Evolutionary conservation across 345 rosid genomes (phyloP).

Genomic region (Moricandia arvensis): DNA sequence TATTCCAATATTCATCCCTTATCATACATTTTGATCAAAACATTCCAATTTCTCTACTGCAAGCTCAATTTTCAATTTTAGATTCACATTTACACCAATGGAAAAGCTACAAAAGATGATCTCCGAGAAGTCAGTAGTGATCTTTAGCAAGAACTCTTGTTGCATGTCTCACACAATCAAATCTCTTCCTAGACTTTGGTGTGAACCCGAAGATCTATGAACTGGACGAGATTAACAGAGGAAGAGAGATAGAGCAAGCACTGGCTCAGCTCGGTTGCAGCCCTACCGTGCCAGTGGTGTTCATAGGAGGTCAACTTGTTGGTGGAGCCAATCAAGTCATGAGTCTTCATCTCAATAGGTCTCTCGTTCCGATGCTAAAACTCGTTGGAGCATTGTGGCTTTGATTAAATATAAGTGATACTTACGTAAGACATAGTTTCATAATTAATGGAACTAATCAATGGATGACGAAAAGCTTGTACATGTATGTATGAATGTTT

Average conservation of each 20-base stretch:
- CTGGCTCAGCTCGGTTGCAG: slow-evolving; percentile 63
- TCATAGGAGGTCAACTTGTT: slow-evolving; percentile 76
- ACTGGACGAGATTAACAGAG: slow-evolving; percentile 63
- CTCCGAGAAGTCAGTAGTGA: slow-evolving; percentile 73
- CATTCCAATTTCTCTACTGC: not conserved
- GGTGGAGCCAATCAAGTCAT: slow-evolving; percentile 58
- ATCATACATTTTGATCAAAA: not conserved
- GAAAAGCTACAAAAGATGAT: slow-evolving; percentile 53
- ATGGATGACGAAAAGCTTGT: not conserved
- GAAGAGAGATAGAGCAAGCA: slow-evolving; percentile 73
- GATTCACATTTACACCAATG: slow-evolving; percentile 36
- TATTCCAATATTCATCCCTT: not conserved
- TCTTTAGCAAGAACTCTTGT: slow-evolving; percentile 72
- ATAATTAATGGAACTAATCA: not conserved
- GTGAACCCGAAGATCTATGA: slow-evolving; percentile 66
- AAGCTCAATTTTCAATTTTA: not conserved
- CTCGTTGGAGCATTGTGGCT: slow-evolving; percentile 70
- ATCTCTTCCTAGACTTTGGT: slow-evolving; percentile 62
- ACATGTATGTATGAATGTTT: slow-evolving; percentile 3
- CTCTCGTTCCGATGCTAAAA: slow-evolving; percentile 67
- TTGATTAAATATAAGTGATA: slow-evolving; percentile 23
- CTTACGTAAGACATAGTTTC: not conserved
- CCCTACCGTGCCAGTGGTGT: slow-evolving; percentile 66
- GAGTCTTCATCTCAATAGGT: slow-evolving; percentile 68
- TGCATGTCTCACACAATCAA: slow-evolving; percentile 73